Conservation (phyloP, 1,284 basidiomycete species). For the Trametes pubescens region DNA sequence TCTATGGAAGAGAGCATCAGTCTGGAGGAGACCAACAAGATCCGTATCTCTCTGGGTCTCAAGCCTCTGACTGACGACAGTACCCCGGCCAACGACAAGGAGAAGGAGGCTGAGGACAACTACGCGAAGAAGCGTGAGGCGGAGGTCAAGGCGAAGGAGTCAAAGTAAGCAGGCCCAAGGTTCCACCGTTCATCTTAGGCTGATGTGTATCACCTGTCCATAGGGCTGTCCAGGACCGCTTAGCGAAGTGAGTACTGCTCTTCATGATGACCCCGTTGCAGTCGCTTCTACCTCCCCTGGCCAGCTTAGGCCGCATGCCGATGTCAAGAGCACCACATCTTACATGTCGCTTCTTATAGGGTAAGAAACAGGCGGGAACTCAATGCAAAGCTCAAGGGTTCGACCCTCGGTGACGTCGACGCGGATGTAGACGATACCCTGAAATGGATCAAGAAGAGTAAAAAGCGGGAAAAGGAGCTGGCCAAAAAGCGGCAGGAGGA, state of each 20-base stretch:
- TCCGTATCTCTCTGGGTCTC: slow-evolving; percentile 93
- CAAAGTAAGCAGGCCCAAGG: slow-evolving; percentile 62
- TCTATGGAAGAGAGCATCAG: slow-evolving; percentile 89
- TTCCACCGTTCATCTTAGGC: slow-evolving; percentile 11
- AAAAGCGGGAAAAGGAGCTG: slow-evolving; percentile 88
- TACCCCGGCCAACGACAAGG: slow-evolving; percentile 70
- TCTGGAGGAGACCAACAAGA: slow-evolving; percentile 98
- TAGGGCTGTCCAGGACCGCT: slow-evolving; percentile 80
- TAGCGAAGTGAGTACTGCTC: slow-evolving; percentile 84
- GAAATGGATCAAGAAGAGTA: slow-evolving; percentile 89
- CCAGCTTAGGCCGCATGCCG: slow-evolving; percentile 37
- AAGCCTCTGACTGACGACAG: slow-evolving; percentile 89
- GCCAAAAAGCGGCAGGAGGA: slow-evolving; percentile 81
- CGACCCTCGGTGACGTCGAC: slow-evolving; percentile 87
- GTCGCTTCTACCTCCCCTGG: slow-evolving; percentile 61
- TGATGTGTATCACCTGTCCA: slow-evolving; percentile 32
- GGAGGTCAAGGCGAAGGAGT: slow-evolving; percentile 76
- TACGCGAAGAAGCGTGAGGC: slow-evolving; percentile 77
- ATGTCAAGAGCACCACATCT: slow-evolving; percentile 47
- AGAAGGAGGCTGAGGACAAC: slow-evolving; percentile 86
- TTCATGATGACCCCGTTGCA: slow-evolving; percentile 38
- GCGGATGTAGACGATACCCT: slow-evolving; percentile 77
- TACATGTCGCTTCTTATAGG: slow-evolving; percentile 61
- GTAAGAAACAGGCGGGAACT: slow-evolving; percentile 93
- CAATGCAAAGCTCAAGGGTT: slow-evolving; percentile 87